phyloP scores from a whole-genome alignment of 208 protist species.

The Vickermania spadyakhi region DNA sequence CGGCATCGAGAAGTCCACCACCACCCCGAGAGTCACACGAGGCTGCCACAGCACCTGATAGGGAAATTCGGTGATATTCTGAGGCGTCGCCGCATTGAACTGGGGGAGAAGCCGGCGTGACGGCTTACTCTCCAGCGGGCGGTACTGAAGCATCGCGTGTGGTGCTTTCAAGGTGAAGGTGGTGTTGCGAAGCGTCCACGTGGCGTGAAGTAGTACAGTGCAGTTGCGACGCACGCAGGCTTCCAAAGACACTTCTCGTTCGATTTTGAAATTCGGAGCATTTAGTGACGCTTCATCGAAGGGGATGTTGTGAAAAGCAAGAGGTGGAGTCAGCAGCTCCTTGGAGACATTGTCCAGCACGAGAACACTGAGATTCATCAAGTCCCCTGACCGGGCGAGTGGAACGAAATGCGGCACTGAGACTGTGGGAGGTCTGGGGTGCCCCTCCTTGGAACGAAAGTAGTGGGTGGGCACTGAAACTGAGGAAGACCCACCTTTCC shows the following conservation, averaged over 20 bases:
- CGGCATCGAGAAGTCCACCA: slow-evolving; percentile 61
- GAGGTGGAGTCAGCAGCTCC: background rate
- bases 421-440: too few species aligned
- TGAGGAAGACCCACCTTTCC: too few species aligned
- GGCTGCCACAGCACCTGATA: too few species aligned
- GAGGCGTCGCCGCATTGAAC: too few species aligned
- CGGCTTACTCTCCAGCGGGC: too few species aligned
- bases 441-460: too few species aligned
- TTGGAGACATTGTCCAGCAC: background rate
- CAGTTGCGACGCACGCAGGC: background rate
- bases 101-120: too few species aligned
- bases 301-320: background rate
- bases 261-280: background rate
- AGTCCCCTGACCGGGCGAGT: background rate
- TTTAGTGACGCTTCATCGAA: background rate
- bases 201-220: background rate
- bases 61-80: too few species aligned
- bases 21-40: too few species aligned
- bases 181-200: background rate
- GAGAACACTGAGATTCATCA: background rate
- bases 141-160: background rate
- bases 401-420: background rate
- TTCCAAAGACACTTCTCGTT: background rate
- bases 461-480: too few species aligned
- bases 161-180: background rate